Conservation (phyloP, 2,329 filamentous ascomycete species). For the Cryphonectria naterciae region DNA sequence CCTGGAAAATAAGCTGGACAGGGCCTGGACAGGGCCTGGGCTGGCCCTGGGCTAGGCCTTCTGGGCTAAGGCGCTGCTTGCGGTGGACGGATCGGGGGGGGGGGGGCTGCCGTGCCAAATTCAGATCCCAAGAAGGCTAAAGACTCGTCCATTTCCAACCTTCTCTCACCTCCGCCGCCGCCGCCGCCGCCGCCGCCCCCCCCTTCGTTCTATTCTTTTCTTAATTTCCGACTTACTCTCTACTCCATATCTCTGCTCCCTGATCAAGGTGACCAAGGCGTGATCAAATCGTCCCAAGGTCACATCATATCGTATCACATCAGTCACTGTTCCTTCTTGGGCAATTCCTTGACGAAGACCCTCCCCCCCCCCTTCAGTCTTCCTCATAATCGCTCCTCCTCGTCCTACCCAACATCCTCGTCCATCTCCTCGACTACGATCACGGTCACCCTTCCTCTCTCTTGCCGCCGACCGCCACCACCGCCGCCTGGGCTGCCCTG, state of each 20-base stretch:
- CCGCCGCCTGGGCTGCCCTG: background rate
- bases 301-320: constrained; percentile 1
- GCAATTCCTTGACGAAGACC: background rate
- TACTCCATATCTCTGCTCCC: background rate
- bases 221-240: background rate
- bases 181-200: background rate
- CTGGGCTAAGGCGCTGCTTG: background rate
- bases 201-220: background rate
- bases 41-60: background rate
- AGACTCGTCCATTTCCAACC: background rate
- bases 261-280: background rate
- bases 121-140: background rate
- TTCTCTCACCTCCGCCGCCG: background rate
- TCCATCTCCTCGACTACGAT: constrained; percentile 2
- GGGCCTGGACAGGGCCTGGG: background rate
- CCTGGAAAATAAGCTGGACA: background rate
- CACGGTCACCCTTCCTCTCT: background rate
- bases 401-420: constrained; percentile 21
- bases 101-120: background rate
- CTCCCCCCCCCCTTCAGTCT: background rate
- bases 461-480: background rate
- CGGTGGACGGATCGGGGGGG: background rate
- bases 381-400: constrained; percentile 30
- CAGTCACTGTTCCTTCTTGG: background rate
- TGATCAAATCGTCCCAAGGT: background rate